Base-by-base conservation (phyloP, 2,329 filamentous ascomycete species). In the Dactylellina parvicollis region DNA sequence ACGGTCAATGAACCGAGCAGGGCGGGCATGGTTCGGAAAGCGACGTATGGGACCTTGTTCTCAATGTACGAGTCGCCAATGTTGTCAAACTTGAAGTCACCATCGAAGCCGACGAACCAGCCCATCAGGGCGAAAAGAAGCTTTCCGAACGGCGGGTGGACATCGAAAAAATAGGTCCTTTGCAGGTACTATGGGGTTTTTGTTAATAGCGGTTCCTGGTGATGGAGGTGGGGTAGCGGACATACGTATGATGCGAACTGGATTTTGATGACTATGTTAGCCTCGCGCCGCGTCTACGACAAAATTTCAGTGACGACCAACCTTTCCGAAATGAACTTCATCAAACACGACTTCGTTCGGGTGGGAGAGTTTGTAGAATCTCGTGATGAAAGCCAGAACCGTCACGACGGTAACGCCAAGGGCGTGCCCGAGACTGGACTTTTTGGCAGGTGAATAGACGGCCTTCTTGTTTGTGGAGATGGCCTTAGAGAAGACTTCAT, bases 291-390 rank as follows among this genome's bases (percentile, higher is more conserved):
- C 52, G 46, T 59, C 34, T 74, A 36, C 3, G 77, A 10, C 5
- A 22, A 18, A 22, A 4, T 26, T n/a, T 10, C n/a, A 36, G 9
- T 20, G 16, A 24, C 2, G 5, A 78, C 85, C 71, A 85, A 97
- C 94, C 90, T 99, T 99, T 84, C 95, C 95, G 82, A 99, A 99
- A 83, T 99, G 95, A 67, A 99, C 95, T 82, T 99, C 95, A 80
- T 99, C 95, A 80, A 99, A 99, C 54, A 99, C 95, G 64, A 99
- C 95, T 83, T 98, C 91, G 80, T 96, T 89, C 14, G 95, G 95
- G 82, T 97, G 93, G 80, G 86, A 92, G 80, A 99, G 97, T 75
- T 92, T 93, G 88, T 91, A 98, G 85, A 99, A 99, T 75, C 95
- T 87, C 50, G 95, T 98, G 75, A 92, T 79, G 79, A 99, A 98